Evolutionary conservation across 768 basidiomycete genomes (phyloP).

Genomic region (Lentinus brumalis): DNA sequence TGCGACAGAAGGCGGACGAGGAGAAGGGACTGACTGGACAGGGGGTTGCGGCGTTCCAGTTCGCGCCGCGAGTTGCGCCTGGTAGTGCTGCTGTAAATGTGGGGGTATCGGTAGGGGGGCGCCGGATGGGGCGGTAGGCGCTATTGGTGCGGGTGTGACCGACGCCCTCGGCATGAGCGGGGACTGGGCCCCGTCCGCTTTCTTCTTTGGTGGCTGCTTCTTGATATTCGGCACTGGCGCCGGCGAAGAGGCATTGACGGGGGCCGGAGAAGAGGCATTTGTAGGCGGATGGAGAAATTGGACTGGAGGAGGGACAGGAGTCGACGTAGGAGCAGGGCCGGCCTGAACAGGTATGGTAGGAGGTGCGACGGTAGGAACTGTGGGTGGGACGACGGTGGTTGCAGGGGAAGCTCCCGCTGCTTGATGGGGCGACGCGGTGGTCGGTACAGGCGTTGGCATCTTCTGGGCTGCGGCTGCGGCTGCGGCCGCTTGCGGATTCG

Average conservation of each 20-base stretch:
- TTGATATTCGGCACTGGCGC: constrained; percentile 1
- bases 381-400: neutral
- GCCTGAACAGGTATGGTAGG: neutral
- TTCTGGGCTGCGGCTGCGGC: constrained; percentile 3
- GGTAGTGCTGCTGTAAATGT: constrained; percentile 26
- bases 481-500: constrained; percentile 2
- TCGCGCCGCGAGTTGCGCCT: constrained; percentile 9
- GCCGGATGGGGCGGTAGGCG: constrained; percentile 4
- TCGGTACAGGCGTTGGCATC: neutral
- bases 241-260: constrained; percentile 2
- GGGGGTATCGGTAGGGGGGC: constrained; percentile 26
- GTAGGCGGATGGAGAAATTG: constrained; percentile 1
- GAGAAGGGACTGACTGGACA: constrained; percentile 18
- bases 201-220: constrained; percentile 12
- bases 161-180: constrained; percentile 18
- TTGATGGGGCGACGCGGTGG: constrained; percentile 4
- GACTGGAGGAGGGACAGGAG: neutral
- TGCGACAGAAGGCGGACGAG: constrained; percentile 9
- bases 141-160: constrained; percentile 23
- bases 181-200: constrained; percentile 7
- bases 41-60: constrained; percentile 17
- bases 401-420: neutral
- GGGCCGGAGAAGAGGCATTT: constrained; percentile 10
- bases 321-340: constrained; percentile 5
- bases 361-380: neutral